Percentiles rank a stretch among this genome's conserved stretches.
phyloP scores from a whole-genome alignment of 768 basidiomycete species.

The Lactarius vividus region DNA sequence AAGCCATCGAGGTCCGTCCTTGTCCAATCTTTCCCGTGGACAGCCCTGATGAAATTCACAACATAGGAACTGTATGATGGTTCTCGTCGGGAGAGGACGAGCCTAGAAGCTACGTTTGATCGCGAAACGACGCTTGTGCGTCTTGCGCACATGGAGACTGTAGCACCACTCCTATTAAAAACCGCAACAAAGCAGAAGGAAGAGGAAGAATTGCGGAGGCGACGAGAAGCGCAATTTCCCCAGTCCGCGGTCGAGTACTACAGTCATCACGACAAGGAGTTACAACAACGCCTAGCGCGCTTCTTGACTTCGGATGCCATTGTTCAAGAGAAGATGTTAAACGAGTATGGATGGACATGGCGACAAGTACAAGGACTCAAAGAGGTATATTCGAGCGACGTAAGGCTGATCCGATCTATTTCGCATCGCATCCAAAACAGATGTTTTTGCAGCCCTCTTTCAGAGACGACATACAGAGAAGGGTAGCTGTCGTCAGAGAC shows the following conservation, averaged over 20 bases:
- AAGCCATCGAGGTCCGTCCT: slow-evolving; percentile 14
- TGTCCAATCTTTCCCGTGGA: neutral
- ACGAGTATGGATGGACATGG: slow-evolving; percentile 20
- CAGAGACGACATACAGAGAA: slow-evolving; percentile 22
- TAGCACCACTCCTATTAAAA: slow-evolving; percentile 16
- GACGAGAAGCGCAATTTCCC: slow-evolving; percentile 24
- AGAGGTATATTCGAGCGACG: slow-evolving; percentile 20
- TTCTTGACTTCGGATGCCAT: slow-evolving; percentile 24
- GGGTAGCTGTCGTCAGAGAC: slow-evolving; percentile 23
- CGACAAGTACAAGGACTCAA: slow-evolving; percentile 20
- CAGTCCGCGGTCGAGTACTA: slow-evolving; percentile 20
- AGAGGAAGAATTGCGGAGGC: slow-evolving; percentile 19
- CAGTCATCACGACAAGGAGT: slow-evolving; percentile 23
- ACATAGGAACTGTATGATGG: slow-evolving; percentile 16
- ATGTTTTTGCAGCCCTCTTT: slow-evolving; percentile 17
- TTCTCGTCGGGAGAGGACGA: slow-evolving; percentile 4
- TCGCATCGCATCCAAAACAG: neutral
- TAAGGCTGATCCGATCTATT: slow-evolving; percentile 21
- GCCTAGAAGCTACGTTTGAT: slow-evolving; percentile 16
- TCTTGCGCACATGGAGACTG: slow-evolving; percentile 11
- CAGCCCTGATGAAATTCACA: neutral
- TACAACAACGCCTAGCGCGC: slow-evolving; percentile 23
- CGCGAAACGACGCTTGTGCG: slow-evolving; percentile 21
- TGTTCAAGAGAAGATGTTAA: slow-evolving; percentile 25
- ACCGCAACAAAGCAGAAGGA: slow-evolving; percentile 14